Evolutionary conservation across 106 monocot species (phyloP), one percentile per base, ranked within the genome.

Genomic region (Allium fistulosum): DNA sequence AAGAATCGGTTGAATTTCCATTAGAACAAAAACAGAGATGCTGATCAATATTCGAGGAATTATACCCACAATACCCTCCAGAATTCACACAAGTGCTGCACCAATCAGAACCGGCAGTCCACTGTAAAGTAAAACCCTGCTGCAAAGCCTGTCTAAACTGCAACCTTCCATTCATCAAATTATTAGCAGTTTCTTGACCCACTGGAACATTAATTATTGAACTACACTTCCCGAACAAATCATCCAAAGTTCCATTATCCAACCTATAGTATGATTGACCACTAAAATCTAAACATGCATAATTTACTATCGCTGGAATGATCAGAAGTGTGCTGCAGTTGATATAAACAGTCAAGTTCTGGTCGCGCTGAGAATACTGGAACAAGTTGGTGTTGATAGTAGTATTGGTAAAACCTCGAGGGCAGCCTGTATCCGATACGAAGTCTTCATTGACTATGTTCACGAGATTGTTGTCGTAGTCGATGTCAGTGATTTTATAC

Each of bases 61-160:
- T 60, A 49, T 53, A 63, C 58, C 79, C 79, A 22, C 79, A 80
- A 10, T 65, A 12, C 74, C 79, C 79, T 10, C 74, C 70, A 18
- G 79, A 51, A 5, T 16, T 51, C 14, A 66, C 26, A 53, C 79
- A 80, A 5, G 13, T 16, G 3, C 11, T 62, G 74, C 79, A 80
- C 79, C 79, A 80, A 2, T 8, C 51, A 1, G 7, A 46, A 57
- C 79, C 74, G 0, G 52, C 49, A 7, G 17, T 50, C 79, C 79
- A 79, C 26, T 9, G 58, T 63, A 74, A 8, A 48, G 37, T 51
- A 12, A 79, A 79, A n/a, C 79, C 75, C 75, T 61, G 16, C 75
- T 61, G 68, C 46, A 75, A 51, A 59, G 60, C 68, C 17, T 51
- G 48, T 45, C 26, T 3, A 0, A 57, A 55, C 66, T 11, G 9